phyloP scores from a whole-genome alignment of 139 green algal genomes.

The Auxenochlorella protothecoides region DNA sequence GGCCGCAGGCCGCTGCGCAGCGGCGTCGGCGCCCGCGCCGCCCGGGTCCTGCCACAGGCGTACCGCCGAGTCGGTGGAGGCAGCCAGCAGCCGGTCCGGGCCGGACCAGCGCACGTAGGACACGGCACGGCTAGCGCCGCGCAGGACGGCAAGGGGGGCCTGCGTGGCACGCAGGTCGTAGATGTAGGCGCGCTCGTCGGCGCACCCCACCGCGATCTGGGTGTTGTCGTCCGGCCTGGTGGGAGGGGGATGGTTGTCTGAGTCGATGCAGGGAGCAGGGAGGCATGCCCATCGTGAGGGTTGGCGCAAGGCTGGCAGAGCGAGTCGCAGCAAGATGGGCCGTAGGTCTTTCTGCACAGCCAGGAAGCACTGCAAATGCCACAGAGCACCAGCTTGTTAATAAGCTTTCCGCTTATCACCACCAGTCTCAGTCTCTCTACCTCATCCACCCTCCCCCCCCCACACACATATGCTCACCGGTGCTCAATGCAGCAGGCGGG shows the following conservation, averaged over 20 bases:
- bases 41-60: slow-evolving; percentile 11
- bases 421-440: too few relatives aligned
- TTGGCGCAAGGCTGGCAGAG: background rate
- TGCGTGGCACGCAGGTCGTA: slow-evolving; percentile 47
- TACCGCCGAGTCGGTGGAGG: slow-evolving; percentile 56
- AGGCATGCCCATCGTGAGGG: too few relatives aligned
- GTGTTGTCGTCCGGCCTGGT: slow-evolving; percentile 27
- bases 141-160: slow-evolving; percentile 23
- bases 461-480: slow-evolving; percentile 5
- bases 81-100: slow-evolving; percentile 37
- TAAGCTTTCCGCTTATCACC: too few relatives aligned
- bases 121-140: slow-evolving; percentile 52
- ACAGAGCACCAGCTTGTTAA: too few relatives aligned
- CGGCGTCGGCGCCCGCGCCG: background rate
- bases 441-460: too few relatives aligned
- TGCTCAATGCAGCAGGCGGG: slow-evolving; percentile 69
- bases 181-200: slow-evolving; percentile 60
- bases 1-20: slow-evolving; percentile 6
- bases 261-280: background rate
- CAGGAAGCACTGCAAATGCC: background rate
- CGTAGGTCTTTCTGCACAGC: background rate
- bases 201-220: slow-evolving; percentile 55
- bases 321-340: background rate
- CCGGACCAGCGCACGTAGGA: slow-evolving; percentile 63
- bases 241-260: background rate